These are phyloP conservation scores for Ramalina intermedia DNA, from an alignment of 495 filamentous ascomycete species.

Conservation along the genomic window DNA sequence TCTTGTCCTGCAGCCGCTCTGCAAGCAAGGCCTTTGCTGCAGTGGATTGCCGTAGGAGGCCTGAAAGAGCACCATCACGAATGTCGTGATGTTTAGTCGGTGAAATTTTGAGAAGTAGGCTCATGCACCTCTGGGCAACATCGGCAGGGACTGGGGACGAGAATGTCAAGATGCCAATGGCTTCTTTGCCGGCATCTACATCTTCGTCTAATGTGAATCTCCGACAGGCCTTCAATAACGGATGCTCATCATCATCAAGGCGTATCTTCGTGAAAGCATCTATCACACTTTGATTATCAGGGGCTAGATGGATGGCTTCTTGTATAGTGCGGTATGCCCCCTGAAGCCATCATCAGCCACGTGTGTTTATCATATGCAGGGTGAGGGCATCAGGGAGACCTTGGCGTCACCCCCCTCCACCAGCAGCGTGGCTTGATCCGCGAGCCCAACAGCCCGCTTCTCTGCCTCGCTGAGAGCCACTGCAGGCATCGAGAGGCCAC, in stretches of 20 bases:
- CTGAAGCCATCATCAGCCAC: slow-evolving; percentile 20
- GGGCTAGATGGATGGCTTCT: slow-evolving; percentile 48
- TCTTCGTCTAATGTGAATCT: slow-evolving; percentile 36
- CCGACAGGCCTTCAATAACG: slow-evolving; percentile 37
- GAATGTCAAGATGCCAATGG: slow-evolving; percentile 36
- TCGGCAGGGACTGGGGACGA: slow-evolving; percentile 36
- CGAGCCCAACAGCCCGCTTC: slow-evolving; percentile 34
- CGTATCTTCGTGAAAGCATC: slow-evolving; percentile 35
- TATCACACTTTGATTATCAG: slow-evolving; percentile 39
- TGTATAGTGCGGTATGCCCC: slow-evolving; percentile 43
- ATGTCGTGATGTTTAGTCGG: slow-evolving; percentile 25
- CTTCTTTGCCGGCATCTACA: slow-evolving; percentile 43
- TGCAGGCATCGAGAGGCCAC: neutral
- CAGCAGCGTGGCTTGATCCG: slow-evolving; percentile 35
- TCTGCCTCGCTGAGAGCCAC: slow-evolving; percentile 21
- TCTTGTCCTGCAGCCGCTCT: slow-evolving; percentile 29
- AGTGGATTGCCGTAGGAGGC: slow-evolving; percentile 37
- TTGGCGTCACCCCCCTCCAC: slow-evolving; percentile 34
- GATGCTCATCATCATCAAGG: slow-evolving; percentile 32
- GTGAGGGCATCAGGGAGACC: slow-evolving; percentile 19
- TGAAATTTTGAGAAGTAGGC: slow-evolving; percentile 34
- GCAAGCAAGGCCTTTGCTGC: slow-evolving; percentile 44
- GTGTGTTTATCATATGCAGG: neutral
- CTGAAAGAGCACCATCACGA: slow-evolving; percentile 46
- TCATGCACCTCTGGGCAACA: slow-evolving; percentile 38